A percentile compares a stretch with the other conserved stretches of the same genome.
phyloP scores from a whole-genome alignment of 2,329 filamentous ascomycete species.

The Epichloe baconii region DNA sequence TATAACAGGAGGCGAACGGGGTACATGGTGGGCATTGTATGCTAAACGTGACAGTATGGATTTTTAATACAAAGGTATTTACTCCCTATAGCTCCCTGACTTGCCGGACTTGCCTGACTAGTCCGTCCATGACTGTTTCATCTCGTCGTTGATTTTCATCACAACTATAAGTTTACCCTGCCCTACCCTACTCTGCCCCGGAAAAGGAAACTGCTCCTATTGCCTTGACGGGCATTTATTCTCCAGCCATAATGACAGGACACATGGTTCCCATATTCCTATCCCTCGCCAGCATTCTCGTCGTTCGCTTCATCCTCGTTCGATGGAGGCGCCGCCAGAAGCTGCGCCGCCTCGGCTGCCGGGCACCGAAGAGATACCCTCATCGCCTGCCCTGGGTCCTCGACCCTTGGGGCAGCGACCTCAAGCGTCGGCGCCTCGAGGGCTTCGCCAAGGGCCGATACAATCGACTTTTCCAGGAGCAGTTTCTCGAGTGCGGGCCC shows the following conservation, averaged over 20 bases:
- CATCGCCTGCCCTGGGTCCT: constrained; percentile 2
- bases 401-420: constrained; percentile 1
- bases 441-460: neutral
- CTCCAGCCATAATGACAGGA: neutral
- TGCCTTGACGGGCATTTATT: too few species aligned
- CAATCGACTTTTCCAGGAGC: neutral
- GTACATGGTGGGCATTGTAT: too few species aligned
- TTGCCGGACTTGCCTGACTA: too few species aligned
- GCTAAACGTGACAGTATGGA: too few species aligned
- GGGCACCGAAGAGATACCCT: neutral
- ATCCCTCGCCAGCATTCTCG: neutral
- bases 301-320: neutral
- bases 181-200: too few species aligned
- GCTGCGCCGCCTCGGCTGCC: neutral
- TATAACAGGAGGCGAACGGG: too few species aligned
- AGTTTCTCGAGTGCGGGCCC: neutral
- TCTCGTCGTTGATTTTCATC: too few species aligned
- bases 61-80: too few species aligned
- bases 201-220: too few species aligned
- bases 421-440: neutral
- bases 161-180: too few species aligned
- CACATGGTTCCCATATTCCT: neutral
- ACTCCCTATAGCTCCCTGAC: too few species aligned
- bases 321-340: neutral
- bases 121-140: too few species aligned